Evolutionary conservation across 2,329 filamentous ascomycete species (phyloP), one percentile per base, ranked within the genome.

Genomic region (Aspergillus aculeatinus): DNA sequence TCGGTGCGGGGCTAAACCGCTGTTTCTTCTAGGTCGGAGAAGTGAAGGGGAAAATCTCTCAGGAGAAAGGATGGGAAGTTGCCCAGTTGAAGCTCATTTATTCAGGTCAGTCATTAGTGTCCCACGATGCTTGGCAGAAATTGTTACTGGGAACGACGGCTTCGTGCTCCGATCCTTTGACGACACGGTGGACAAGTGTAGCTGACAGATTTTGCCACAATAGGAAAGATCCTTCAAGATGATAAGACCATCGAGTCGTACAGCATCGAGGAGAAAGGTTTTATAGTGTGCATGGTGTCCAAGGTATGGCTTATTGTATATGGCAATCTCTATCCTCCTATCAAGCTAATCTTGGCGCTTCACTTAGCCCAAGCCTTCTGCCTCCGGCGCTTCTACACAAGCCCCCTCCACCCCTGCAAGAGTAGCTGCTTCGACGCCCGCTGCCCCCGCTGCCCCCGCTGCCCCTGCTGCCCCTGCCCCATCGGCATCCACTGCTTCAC

Each of bases 211-310:
- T 53, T 63, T 56, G 47, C 27, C 42, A 48, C 61, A 48, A 59
- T 70, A 97, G 93, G 95, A 81, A 99, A 99, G 83, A 98, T 99
- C 70, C 83, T 99, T 67, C 94, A 97, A 80, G 94, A 99, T 89
- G 92, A 92, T 63, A 95, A 97, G 74, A 96, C 93, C 2, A 90
- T 99, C 69, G 92, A 92, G 78, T 93, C 91, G 47, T 98, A 98
- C 83, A 96, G 92, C 80, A 98, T 99, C 65, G 94, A 99, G 80
- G 95, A 98, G 85, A 99, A 98, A 84, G 95, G 95, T 42, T 99
- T 98, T 77, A 92, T 99, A 71, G 95, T 99, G 62, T 99, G 95
- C 82, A 96, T 99, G 88, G 89, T 96, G 70, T 92, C 91, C 75
- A 98, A 98, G 90, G 93, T 96, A 81, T 64, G 49, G 25, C 39